Evolutionary conservation across 495 filamentous ascomycete genomes (phyloP).

Genomic region (Talaromyces ruber): DNA sequence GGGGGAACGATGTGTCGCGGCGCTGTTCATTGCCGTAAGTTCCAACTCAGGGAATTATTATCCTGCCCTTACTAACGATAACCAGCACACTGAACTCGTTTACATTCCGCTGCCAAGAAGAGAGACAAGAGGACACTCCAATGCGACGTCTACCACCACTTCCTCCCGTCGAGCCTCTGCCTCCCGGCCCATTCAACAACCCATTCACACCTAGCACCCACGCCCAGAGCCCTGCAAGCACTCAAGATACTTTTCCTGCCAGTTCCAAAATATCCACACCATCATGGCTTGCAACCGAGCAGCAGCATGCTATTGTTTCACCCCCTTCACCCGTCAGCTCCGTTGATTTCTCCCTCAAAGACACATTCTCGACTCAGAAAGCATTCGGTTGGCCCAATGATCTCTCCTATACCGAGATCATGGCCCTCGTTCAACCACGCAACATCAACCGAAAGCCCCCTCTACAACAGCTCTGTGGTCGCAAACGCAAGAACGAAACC

Average conservation of each 20-base stretch:
- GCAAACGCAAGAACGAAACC: constrained; percentile 36
- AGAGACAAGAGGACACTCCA: constrained; percentile 4
- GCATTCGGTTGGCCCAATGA: constrained; percentile 28
- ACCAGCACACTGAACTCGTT: constrained; percentile 6
- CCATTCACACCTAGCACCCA: constrained; percentile 24
- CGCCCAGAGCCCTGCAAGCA: constrained; percentile 25
- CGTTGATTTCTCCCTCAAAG: constrained; percentile 34
- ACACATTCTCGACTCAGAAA: constrained; percentile 25
- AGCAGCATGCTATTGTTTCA: constrained; percentile 14
- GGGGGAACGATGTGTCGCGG: constrained; percentile 24
- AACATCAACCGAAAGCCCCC: constrained; percentile 37
- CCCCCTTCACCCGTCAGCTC: constrained; percentile 38
- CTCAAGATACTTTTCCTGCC: constrained; percentile 30
- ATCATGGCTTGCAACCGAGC: constrained; percentile 23
- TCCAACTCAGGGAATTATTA: background rate
- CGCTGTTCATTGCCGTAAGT: constrained; percentile 37
- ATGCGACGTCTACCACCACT: constrained; percentile 33
- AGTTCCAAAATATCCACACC: constrained; percentile 20
- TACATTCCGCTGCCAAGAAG: constrained; percentile 2
- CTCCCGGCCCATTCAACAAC: constrained; percentile 35
- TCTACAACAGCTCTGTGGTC: constrained; percentile 36
- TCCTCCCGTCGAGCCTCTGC: constrained; percentile 31
- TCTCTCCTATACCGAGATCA: constrained; percentile 26
- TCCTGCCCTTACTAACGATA: background rate
- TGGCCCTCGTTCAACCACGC: constrained; percentile 29